phyloP scores from a whole-genome alignment of 495 filamentous ascomycete genomes.

The Massariosphaeria phaeospora region DNA sequence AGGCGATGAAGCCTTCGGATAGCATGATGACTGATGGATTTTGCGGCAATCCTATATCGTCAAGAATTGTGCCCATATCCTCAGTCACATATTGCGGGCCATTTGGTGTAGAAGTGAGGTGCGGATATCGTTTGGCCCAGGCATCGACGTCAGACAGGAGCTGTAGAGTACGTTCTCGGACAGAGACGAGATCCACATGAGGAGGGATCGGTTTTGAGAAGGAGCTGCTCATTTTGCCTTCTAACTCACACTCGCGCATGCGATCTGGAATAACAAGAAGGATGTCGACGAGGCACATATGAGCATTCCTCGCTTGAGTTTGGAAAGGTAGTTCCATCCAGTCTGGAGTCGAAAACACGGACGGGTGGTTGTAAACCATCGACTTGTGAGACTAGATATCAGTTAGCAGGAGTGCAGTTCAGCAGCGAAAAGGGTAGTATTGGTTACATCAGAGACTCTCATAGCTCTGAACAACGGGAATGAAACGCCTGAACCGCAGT shows the following conservation, averaged over 20 bases:
- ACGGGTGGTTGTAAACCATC: conserved; percentile 18
- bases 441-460: conserved; percentile 20
- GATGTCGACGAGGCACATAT: conserved; percentile 19
- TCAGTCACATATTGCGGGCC: neutral
- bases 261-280: conserved; percentile 22
- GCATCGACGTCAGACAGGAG: conserved; percentile 3
- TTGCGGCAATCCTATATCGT: neutral
- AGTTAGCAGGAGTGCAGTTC: neutral
- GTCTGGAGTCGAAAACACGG: conserved; percentile 11
- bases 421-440: neutral
- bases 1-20: conserved; percentile 7
- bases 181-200: neutral
- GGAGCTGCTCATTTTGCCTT: conserved; percentile 5
- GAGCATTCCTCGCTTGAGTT: conserved; percentile 2
- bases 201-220: conserved; percentile 4
- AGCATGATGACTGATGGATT: conserved; percentile 4
- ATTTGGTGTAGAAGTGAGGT: neutral
- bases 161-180: conserved; percentile 4
- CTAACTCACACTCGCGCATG: neutral
- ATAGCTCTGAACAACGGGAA: conserved; percentile 16
- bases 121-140: conserved; percentile 11
- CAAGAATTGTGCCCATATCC: conserved; percentile 1
- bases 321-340: conserved; percentile 26
- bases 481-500: conserved; percentile 8
- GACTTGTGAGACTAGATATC: conserved; percentile 8